These are phyloP conservation scores for Nannochloris sp. DNA, from an alignment of 139 green algal genomes.

Conservation along the genomic window DNA sequence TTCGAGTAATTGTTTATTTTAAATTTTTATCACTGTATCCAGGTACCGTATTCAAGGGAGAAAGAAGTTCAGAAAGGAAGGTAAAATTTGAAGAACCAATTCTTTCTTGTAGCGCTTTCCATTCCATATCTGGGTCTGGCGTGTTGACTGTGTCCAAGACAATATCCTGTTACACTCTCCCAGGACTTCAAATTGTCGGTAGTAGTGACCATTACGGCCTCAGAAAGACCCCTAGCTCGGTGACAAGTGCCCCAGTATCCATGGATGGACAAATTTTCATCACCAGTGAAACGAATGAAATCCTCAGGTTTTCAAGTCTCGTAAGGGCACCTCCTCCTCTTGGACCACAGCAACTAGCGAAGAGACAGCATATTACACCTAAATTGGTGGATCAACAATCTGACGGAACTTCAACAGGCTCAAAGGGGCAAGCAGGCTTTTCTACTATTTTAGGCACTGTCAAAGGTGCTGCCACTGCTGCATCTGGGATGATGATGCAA, in stretches of 20 bases:
- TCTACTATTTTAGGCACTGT: slow-evolving; percentile 1
- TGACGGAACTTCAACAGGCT: no score
- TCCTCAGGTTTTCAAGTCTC: background rate
- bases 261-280: no score
- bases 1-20: background rate
- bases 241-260: no score
- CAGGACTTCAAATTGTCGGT: no score
- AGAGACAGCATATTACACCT: background rate
- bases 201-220: no score
- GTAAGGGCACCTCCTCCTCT: background rate
- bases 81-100: slow-evolving; percentile 20
- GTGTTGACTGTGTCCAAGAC: slow-evolving; percentile 6
- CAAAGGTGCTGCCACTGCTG: slow-evolving; percentile 9
- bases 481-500: slow-evolving; percentile 6
- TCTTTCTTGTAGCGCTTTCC: slow-evolving; percentile 25
- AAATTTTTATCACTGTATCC: background rate
- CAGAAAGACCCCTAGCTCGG: no score
- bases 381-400: no score
- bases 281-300: no score
- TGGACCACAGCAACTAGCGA: background rate
- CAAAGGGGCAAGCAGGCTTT: background rate
- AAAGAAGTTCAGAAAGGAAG: slow-evolving; percentile 34
- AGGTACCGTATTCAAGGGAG: slow-evolving; percentile 24
- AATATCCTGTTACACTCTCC: slow-evolving; percentile 12
- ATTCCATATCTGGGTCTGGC: slow-evolving; percentile 22